Evolutionary conservation across 768 basidiomycete genomes (phyloP).

Genomic region (Pleurotus sapidus): DNA sequence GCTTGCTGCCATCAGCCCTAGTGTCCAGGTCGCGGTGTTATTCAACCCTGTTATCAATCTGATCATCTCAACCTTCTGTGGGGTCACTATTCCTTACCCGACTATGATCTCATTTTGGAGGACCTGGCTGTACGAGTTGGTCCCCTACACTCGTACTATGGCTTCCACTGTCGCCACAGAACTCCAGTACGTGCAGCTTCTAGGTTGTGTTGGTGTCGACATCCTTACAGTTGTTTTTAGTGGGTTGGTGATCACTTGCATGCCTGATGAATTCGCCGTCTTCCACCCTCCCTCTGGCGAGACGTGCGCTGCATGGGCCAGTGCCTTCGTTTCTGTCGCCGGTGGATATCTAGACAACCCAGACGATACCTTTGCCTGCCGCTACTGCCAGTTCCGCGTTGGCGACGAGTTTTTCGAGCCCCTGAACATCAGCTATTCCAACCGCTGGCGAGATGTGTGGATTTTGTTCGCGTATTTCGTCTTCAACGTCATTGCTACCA

Average conservation of each 20-base stretch:
- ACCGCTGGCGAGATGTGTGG: constrained; percentile 69
- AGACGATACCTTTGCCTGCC: constrained; percentile 55
- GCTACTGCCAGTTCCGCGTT: constrained; percentile 63
- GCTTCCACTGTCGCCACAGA: constrained; percentile 80
- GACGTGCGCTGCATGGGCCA: constrained; percentile 70
- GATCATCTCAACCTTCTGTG: constrained; percentile 72
- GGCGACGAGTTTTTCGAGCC: constrained; percentile 65
- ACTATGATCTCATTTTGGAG: constrained; percentile 66
- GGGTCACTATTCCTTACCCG: constrained; percentile 73
- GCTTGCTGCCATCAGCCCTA: constrained; percentile 75
- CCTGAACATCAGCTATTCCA: constrained; percentile 59
- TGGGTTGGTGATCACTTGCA: constrained; percentile 65
- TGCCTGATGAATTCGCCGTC: constrained; percentile 61
- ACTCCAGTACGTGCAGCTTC: constrained; percentile 47
- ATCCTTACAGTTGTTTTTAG: constrained; percentile 26
- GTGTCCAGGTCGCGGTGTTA: constrained; percentile 73
- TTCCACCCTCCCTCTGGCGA: constrained; percentile 76
- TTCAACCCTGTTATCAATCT: constrained; percentile 75
- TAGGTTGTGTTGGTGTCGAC: neutral
- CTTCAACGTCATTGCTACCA: constrained; percentile 69
- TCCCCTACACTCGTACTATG: constrained; percentile 69
- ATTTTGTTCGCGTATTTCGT: constrained; percentile 61
- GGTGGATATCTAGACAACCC: constrained; percentile 79
- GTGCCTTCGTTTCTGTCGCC: constrained; percentile 53
- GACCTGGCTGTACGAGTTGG: constrained; percentile 73